Percentiles rank a stretch among this genome's conserved stretches.
phyloP scores from a whole-genome alignment of 2,329 filamentous ascomycete species.

The Thelonectria olida region DNA sequence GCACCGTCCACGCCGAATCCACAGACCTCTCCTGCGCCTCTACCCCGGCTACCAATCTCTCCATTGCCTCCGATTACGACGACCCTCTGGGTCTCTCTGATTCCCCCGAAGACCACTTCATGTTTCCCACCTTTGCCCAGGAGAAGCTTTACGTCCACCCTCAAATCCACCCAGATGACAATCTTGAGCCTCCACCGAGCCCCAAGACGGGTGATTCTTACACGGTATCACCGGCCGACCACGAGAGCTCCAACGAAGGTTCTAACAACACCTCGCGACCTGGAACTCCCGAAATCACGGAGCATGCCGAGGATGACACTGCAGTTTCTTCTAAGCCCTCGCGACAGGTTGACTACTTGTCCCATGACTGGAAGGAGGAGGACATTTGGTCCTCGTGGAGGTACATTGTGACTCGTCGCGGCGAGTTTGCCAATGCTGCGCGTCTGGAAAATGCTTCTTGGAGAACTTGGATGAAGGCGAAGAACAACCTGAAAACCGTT shows the following conservation, averaged over 20 bases:
- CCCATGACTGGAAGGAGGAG: conserved; percentile 92
- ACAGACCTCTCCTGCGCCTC: conserved; percentile 68
- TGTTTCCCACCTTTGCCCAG: conserved; percentile 57
- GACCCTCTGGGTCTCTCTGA: conserved; percentile 56
- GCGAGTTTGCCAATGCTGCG: conserved; percentile 81
- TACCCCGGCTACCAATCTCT: conserved; percentile 71
- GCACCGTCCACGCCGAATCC: conserved; percentile 60
- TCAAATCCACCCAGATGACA: conserved; percentile 46
- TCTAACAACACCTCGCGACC: conserved; percentile 60
- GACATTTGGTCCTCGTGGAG: conserved; percentile 98
- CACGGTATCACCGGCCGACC: conserved; percentile 62
- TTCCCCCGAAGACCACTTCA: conserved; percentile 56
- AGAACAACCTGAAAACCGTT: conserved; percentile 86
- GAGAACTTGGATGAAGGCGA: conserved; percentile 95
- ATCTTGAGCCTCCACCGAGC: conserved; percentile 60
- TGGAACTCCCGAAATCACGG: conserved; percentile 63
- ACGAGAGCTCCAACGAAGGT: conserved; percentile 55
- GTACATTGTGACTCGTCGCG: conserved; percentile 84
- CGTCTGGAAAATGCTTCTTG: conserved; percentile 95
- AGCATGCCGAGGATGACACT: conserved; percentile 81
- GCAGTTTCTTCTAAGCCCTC: conserved; percentile 79
- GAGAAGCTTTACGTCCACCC: conserved; percentile 54
- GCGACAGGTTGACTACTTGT: conserved; percentile 93
- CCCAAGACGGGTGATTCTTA: conserved; percentile 61
- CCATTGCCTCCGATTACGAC: conserved; percentile 67